A percentile compares a stretch with the other conserved stretches of the same genome.
These are phyloP conservation scores for Colletotrichum truncatum DNA, from an alignment of 2,329 filamentous ascomycete species.

Conservation along the genomic window DNA sequence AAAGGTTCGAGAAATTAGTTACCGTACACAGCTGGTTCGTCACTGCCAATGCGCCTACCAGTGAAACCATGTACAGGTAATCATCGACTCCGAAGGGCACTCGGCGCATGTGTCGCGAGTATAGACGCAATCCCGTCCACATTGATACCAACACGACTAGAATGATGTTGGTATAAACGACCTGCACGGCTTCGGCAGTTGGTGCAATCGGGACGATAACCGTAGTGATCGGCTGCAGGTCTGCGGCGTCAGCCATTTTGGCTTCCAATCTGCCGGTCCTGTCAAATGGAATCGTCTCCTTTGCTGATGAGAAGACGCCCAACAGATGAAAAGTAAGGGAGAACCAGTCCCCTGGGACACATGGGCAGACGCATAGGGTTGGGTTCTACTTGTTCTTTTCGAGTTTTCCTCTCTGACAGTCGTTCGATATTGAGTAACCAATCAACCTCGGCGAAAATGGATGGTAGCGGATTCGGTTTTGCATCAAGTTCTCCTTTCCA, in stretches of 20 bases:
- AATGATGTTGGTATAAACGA: conserved; percentile 5
- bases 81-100: conserved; percentile 5
- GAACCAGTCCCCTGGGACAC: too few species aligned
- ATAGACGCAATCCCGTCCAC: conserved; percentile 4
- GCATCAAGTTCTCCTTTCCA: too few species aligned
- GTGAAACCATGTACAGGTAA: background rate
- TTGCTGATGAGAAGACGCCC: too few species aligned
- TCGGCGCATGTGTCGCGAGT: conserved; percentile 5
- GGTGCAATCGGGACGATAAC: background rate
- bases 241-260: background rate
- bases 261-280: background rate
- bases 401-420: too few species aligned
- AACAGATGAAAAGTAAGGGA: too few species aligned
- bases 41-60: background rate
- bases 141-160: background rate
- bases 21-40: background rate
- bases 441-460: too few species aligned
- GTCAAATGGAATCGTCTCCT: too few species aligned
- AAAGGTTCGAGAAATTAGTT: background rate
- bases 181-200: background rate
- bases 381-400: too few species aligned
- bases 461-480: too few species aligned
- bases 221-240: background rate
- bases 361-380: too few species aligned
- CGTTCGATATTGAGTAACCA: too few species aligned